Percentiles rank a stretch among this genome's conserved stretches.
Evolutionary conservation across 768 basidiomycete species (phyloP).

Genomic region (Collybiopsis confluens): DNA sequence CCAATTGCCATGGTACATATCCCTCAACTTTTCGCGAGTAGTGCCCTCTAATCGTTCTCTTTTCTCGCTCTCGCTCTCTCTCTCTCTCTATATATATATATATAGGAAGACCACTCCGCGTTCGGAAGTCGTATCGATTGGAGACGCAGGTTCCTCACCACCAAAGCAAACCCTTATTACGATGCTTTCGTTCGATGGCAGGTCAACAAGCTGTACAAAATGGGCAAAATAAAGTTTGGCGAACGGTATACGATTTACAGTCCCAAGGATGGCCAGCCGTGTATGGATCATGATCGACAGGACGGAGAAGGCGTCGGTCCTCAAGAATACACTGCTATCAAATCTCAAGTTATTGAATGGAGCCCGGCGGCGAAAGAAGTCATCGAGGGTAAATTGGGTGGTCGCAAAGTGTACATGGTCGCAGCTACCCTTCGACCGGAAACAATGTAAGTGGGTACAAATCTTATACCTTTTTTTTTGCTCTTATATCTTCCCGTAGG

Average conservation of each 20-base stretch:
- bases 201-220: slow-evolving; percentile 81
- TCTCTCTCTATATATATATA: too few species aligned
- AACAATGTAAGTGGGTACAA: slow-evolving; percentile 67
- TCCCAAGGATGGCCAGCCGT: slow-evolving; percentile 97
- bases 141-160: slow-evolving; percentile 92
- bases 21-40: neutral
- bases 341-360: slow-evolving; percentile 92
- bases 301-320: slow-evolving; percentile 94
- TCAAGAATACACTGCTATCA: slow-evolving; percentile 91
- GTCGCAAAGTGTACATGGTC: slow-evolving; percentile 85
- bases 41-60: neutral
- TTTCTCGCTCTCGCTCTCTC: too few species aligned
- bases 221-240: slow-evolving; percentile 96
- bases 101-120: slow-evolving; percentile 67
- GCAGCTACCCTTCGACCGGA: slow-evolving; percentile 95
- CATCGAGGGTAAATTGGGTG: slow-evolving; percentile 67
- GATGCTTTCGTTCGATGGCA: slow-evolving; percentile 98
- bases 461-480: slow-evolving; percentile 7
- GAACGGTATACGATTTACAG: slow-evolving; percentile 98
- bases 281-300: slow-evolving; percentile 98
- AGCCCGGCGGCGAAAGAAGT: slow-evolving; percentile 59
- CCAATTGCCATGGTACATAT: slow-evolving; percentile 80
- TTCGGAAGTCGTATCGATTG: slow-evolving; percentile 98
- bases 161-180: slow-evolving; percentile 94
- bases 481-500: slow-evolving; percentile 35